Evolutionary conservation across 2,329 filamentous ascomycete species (phyloP).

Genomic region (Xenosphaeropsis pyriputrescens): DNA sequence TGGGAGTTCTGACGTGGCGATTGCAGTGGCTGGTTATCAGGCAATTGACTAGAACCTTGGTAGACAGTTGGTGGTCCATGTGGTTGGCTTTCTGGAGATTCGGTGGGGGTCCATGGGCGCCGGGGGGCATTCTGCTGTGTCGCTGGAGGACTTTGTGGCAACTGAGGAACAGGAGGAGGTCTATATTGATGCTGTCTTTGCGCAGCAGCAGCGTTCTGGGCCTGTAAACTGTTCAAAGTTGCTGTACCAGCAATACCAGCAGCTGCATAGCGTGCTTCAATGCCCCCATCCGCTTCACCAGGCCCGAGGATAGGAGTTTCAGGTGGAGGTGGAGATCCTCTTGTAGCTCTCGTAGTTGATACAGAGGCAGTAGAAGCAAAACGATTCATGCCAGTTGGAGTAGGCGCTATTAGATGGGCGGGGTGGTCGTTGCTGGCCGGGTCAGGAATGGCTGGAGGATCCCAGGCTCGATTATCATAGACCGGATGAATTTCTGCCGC

Average conservation of each 20-base stretch:
- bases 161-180: slow-evolving; percentile 25
- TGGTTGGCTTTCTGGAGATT: slow-evolving; percentile 70
- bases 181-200: slow-evolving; percentile 72
- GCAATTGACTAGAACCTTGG: slow-evolving; percentile 64
- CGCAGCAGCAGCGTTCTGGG: slow-evolving; percentile 66
- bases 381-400: slow-evolving; percentile 35
- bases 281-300: slow-evolving; percentile 57
- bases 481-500: slow-evolving; percentile 14
- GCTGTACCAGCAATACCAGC: slow-evolving; percentile 79
- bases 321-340: slow-evolving; percentile 87
- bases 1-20: slow-evolving; percentile 26
- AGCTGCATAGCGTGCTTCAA: slow-evolving; percentile 83
- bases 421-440: slow-evolving; percentile 11
- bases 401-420: slow-evolving; percentile 12
- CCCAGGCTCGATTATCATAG: slow-evolving; percentile 11
- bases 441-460: slow-evolving; percentile 7
- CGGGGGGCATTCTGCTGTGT: slow-evolving; percentile 21
- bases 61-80: slow-evolving; percentile 87
- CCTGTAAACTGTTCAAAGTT: slow-evolving; percentile 59
- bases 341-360: slow-evolving; percentile 80
- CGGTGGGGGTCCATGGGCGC: slow-evolving; percentile 90
- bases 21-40: slow-evolving; percentile 25
- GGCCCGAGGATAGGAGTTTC: slow-evolving; percentile 77
- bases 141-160: slow-evolving; percentile 15
- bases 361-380: slow-evolving; percentile 77